These are phyloP conservation scores for Fusarium gaditjirri DNA, from an alignment of 2,329 filamentous ascomycete genomes.

Conservation along the genomic window DNA sequence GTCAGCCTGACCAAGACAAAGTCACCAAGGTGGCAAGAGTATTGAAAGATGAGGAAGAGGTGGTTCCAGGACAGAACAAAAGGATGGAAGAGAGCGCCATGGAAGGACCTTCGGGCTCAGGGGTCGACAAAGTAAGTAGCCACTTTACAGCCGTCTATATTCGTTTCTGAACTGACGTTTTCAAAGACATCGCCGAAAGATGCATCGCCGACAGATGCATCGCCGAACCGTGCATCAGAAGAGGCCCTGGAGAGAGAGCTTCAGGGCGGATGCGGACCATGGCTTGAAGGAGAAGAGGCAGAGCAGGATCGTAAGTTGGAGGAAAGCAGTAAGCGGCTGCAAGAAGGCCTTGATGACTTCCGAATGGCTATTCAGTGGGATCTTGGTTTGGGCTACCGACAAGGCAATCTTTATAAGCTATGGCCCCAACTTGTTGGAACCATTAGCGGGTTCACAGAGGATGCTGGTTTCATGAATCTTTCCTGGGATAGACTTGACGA, in stretches of 20 bases:
- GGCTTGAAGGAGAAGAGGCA: too few relatives aligned
- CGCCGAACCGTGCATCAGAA: not conserved
- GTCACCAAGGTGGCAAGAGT: not conserved
- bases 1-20: not conserved
- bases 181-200: not conserved
- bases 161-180: not conserved
- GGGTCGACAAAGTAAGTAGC: not conserved
- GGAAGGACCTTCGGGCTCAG: accelerated
- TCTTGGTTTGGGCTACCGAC: not conserved
- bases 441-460: not conserved
- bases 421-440: accelerated
- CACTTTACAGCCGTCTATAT: not conserved
- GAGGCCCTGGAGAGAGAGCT: not conserved
- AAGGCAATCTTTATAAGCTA: not conserved
- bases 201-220: not conserved
- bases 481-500: not conserved
- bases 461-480: not conserved
- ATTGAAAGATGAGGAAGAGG: not conserved
- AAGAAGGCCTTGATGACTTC: not conserved
- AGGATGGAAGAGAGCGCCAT: not conserved
- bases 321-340: too few relatives aligned
- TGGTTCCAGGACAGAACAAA: accelerated
- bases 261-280: too few relatives aligned
- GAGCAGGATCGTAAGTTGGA: too few relatives aligned
- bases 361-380: accelerated